Evolutionary conservation across 148 eudicot species (phyloP), one percentile per base, ranked within the genome.

Genomic region (Camellia sinensis): DNA sequence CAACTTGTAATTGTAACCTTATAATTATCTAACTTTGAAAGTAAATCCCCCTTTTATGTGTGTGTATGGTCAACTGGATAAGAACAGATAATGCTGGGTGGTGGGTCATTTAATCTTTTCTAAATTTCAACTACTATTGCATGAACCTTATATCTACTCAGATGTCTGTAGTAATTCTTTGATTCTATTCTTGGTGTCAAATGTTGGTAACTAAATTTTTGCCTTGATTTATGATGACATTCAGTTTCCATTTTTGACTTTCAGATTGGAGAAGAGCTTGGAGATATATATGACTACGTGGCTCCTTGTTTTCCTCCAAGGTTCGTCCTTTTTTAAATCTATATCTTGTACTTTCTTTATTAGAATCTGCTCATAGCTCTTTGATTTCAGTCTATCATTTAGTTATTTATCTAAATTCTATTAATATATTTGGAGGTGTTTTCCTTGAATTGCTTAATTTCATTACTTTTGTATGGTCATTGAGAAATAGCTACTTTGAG

Each of bases 291-390:
- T 76, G 99, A 95, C 84, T 89, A 85, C 79, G 99, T 95, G 78
- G 99, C 99, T 84, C 99, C 99, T 78, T 95, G 99, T 89, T 95
- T 95, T 86, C 99, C 97, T 83, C 97, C 98, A 78, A 92, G 98
- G 98, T 94, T 84, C 79, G 83, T 75, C 15, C 18, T 14, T 1
- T 61, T 12, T 40, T 62, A 22, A 56, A 13, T 46, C 78, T 12
- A 52, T 41, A 29, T 80, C 7, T 29, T 29, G 37, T 66, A 17
- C 12, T 29, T 64, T 22, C 37, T 10, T 22, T 66, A 13, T 73
- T 65, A 53, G 64, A 65, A 73, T 54, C 0, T 52, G 21, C 53
- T 52, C 43, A 10, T 62, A 45, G 10, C 54, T 67, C 7, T 71
- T 60, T 37, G 40, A 13, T n/a, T 18, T 45, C 1, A 4, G 41